Conservation (phyloP, 2,329 filamentous ascomycete genomes). For the Aspergillus oerlinghausenensis region DNA sequence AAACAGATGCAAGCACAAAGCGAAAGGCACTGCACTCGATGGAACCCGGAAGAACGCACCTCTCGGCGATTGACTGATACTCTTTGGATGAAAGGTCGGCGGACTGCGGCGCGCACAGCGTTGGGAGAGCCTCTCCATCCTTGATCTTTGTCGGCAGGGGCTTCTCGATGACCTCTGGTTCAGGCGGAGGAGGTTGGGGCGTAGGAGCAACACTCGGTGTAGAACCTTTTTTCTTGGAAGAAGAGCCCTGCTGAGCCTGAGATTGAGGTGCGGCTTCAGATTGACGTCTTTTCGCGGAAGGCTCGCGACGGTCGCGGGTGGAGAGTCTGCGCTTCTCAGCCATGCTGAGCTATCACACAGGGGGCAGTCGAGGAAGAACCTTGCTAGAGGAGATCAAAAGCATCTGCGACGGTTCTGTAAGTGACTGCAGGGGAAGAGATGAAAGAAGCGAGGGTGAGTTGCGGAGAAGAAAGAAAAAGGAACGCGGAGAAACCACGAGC, state of each 20-base stretch:
- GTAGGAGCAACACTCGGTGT: slow-evolving; percentile 22
- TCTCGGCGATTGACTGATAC: slow-evolving; percentile 58
- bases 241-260: slow-evolving; percentile 20
- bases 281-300: slow-evolving; percentile 40
- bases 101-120: slow-evolving; percentile 48
- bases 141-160: slow-evolving; percentile 50
- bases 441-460: not conserved
- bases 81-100: slow-evolving; percentile 46
- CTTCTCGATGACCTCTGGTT: slow-evolving; percentile 30
- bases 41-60: slow-evolving; percentile 25
- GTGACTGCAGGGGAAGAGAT: not conserved
- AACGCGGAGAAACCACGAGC: not conserved
- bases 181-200: slow-evolving; percentile 24
- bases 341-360: slow-evolving; percentile 18
- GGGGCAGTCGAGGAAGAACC: not conserved
- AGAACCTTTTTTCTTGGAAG: slow-evolving; percentile 31
- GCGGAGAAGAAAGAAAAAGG: not conserved
- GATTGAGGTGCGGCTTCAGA: slow-evolving; percentile 34
- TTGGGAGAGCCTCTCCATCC: slow-evolving; percentile 53
- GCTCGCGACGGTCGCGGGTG: slow-evolving; percentile 41
- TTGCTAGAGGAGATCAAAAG: not conserved
- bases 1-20: not conserved
- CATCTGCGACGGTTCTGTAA: slow-evolving; percentile 1
- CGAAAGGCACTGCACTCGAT: not conserved
- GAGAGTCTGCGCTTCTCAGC: slow-evolving; percentile 43